Conservation (phyloP, 306 rosid genomes). For the Sicyos baderoa region DNA sequence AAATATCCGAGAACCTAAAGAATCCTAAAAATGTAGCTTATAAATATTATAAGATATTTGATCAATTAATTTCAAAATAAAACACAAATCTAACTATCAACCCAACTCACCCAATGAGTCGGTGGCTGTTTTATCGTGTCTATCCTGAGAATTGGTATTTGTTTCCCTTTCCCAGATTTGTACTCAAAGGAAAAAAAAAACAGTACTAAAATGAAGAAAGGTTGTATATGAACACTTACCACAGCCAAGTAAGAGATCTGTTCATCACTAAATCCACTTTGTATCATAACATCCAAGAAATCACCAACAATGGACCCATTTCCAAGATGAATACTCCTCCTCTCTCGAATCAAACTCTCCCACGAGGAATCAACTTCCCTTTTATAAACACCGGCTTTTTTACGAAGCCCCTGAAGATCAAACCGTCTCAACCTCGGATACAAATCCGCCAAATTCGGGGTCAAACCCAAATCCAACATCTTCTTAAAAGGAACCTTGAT, state of each 20-base stretch:
- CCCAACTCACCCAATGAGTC: too few species aligned
- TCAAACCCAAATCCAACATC: constrained; percentile 4
- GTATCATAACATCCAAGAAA: constrained; percentile 14
- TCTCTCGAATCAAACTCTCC: background rate
- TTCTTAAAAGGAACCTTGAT: constrained; percentile 4
- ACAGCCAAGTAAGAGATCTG: background rate
- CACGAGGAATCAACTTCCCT: background rate
- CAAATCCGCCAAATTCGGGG: constrained; percentile 16
- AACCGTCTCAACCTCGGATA: background rate
- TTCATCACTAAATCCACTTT: background rate
- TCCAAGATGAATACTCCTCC: background rate
- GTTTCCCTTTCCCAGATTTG: too few species aligned
- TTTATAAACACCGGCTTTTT: background rate
- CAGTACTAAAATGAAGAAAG: too few species aligned
- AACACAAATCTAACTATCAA: too few species aligned
- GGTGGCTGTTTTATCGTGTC: too few species aligned
- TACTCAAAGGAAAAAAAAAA: too few species aligned
- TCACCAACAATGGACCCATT: background rate
- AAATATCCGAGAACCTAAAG: too few species aligned
- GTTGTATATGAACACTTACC: background rate
- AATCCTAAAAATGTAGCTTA: too few species aligned
- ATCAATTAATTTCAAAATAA: too few species aligned
- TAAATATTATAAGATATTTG: too few species aligned
- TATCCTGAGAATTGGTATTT: too few species aligned
- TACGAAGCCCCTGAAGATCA: constrained; percentile 16